A percentile compares a stretch with the other conserved stretches of the same genome.
These are phyloP conservation scores for Pyrenula aspistea DNA, from an alignment of 495 filamentous ascomycete genomes.

Conservation along the genomic window DNA sequence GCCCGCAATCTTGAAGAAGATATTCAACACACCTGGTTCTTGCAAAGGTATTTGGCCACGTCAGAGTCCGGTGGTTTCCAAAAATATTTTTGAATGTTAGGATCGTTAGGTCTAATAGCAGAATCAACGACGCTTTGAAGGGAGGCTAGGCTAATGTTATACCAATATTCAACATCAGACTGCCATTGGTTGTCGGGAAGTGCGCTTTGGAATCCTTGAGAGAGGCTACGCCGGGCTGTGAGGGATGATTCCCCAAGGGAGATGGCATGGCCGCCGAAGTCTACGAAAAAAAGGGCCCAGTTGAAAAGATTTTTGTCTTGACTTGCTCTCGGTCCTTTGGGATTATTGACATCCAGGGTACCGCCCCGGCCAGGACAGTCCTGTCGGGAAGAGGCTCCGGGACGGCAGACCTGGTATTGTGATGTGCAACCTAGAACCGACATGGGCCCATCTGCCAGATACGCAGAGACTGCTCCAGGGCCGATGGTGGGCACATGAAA, in stretches of 20 bases:
- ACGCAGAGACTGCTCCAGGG: background rate
- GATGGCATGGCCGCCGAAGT: background rate
- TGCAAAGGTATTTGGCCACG: background rate
- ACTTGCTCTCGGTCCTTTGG: background rate
- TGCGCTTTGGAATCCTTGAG: background rate
- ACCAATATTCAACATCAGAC: slow-evolving; percentile 3
- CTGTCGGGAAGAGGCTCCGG: background rate
- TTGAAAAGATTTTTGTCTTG: background rate
- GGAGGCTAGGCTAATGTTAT: background rate
- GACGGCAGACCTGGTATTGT: slow-evolving; percentile 3
- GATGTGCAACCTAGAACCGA: slow-evolving; percentile 3
- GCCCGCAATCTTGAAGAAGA: background rate
- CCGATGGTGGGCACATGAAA: background rate
- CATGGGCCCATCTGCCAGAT: slow-evolving; percentile 1
- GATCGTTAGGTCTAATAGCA: background rate
- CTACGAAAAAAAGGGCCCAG: background rate
- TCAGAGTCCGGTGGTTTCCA: background rate
- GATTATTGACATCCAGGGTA: background rate
- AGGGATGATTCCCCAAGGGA: background rate
- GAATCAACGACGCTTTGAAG: slow-evolving; percentile 2
- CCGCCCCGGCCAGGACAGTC: background rate
- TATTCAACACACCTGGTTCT: background rate
- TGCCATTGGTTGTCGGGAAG: slow-evolving; percentile 8
- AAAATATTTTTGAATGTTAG: background rate
- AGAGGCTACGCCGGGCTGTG: background rate